These are phyloP conservation scores for Penicillium psychrosexuale DNA, from an alignment of 2,329 filamentous ascomycete species.

Conservation along the genomic window DNA sequence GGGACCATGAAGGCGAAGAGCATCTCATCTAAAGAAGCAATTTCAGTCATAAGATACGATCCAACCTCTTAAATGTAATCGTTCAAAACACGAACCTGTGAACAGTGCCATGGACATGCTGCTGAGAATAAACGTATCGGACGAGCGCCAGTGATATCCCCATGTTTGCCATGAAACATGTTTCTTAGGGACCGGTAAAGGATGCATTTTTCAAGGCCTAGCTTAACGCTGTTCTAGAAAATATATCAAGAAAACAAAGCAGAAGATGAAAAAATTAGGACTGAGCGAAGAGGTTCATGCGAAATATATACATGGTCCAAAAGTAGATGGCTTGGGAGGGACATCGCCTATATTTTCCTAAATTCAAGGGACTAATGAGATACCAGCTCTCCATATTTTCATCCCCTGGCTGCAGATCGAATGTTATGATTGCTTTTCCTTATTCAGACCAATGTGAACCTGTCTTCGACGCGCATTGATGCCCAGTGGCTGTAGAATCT, in stretches of 20 bases:
- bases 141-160: constrained; percentile 19
- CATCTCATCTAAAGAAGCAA: constrained; percentile 13
- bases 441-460: not conserved
- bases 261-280: not conserved
- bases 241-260: not conserved
- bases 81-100: constrained; percentile 8
- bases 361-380: not conserved
- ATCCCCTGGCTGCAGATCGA: not conserved
- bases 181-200: not conserved
- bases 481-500: not conserved
- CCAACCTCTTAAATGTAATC: not conserved
- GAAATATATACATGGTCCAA: not conserved
- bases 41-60: not conserved
- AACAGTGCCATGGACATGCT: constrained; percentile 20
- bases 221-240: too few species aligned
- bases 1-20: constrained; percentile 24
- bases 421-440: not conserved
- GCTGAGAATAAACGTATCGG: constrained; percentile 16
- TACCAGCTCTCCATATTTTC: not conserved
- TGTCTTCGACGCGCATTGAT: not conserved
- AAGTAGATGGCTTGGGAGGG: not conserved
- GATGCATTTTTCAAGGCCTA: not conserved
- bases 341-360: not conserved
- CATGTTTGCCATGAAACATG: not conserved
- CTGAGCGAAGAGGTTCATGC: not conserved